These are phyloP conservation scores for Penicillium sp. DNA, from an alignment of 2,329 filamentous ascomycete genomes.

Conservation along the genomic window DNA sequence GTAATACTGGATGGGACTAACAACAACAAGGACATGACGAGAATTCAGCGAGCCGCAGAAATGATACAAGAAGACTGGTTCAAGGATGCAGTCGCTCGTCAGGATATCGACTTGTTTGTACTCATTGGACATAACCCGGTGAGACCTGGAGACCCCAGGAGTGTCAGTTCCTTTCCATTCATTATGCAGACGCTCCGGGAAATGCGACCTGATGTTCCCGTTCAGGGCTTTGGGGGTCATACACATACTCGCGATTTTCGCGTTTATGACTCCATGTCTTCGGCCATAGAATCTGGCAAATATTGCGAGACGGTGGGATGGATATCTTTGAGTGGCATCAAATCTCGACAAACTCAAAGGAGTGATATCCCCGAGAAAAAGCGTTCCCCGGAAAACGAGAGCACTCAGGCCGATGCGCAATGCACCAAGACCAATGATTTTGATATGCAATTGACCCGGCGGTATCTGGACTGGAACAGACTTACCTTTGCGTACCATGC, in stretches of 20 bases:
- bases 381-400: background rate
- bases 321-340: conserved; percentile 64
- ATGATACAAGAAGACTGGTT: conserved; percentile 62
- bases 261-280: conserved; percentile 63
- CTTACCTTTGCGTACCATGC: conserved; percentile 66
- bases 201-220: conserved; percentile 56
- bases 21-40: conserved; percentile 44
- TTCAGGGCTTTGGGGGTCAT: conserved; percentile 68
- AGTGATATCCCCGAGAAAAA: conserved; percentile 33
- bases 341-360: conserved; percentile 49
- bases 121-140: conserved; percentile 64
- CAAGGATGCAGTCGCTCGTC: conserved; percentile 53
- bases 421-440: conserved; percentile 46
- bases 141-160: conserved; percentile 49
- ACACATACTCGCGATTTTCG: conserved; percentile 66
- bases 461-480: conserved; percentile 70
- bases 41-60: conserved; percentile 21
- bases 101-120: conserved; percentile 63
- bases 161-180: conserved; percentile 43
- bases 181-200: conserved; percentile 62
- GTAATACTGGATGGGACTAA: conserved; percentile 56
- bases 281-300: conserved; percentile 63
- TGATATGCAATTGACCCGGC: conserved; percentile 42
- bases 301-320: conserved; percentile 71
- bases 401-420: background rate